These are phyloP conservation scores for Penicillium rolfsii DNA, from an alignment of 2,329 filamentous ascomycete species.

Conservation along the genomic window DNA sequence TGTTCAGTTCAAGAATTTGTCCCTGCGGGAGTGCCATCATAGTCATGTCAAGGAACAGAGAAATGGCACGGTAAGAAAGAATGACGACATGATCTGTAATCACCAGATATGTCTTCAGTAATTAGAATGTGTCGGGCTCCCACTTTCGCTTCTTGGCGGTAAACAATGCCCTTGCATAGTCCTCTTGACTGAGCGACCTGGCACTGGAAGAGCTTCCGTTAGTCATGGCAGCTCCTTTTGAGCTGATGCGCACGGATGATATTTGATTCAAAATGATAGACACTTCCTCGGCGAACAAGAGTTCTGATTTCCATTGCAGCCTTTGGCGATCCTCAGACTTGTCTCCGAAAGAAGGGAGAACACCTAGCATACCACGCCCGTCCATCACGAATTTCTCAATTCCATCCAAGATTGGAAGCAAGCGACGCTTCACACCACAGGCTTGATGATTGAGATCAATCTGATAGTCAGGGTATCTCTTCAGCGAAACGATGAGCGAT, in stretches of 20 bases:
- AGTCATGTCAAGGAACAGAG: background rate
- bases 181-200: slow-evolving; percentile 18
- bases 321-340: background rate
- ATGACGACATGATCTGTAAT: background rate
- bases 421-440: slow-evolving; percentile 47
- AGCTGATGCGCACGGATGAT: slow-evolving; percentile 20
- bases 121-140: slow-evolving; percentile 31
- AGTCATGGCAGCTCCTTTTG: background rate
- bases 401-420: slow-evolving; percentile 44
- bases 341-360: slow-evolving; percentile 25
- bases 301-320: slow-evolving; percentile 5
- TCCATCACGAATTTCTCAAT: slow-evolving; percentile 44
- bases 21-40: slow-evolving; percentile 3
- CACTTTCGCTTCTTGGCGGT: slow-evolving; percentile 42
- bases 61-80: background rate
- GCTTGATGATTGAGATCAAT: slow-evolving; percentile 47
- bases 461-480: slow-evolving; percentile 49
- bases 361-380: slow-evolving; percentile 36
- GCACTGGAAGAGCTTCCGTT: background rate
- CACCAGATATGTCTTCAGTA: slow-evolving; percentile 1
- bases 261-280: slow-evolving; percentile 35
- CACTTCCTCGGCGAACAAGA: slow-evolving; percentile 23
- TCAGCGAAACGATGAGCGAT: slow-evolving; percentile 42
- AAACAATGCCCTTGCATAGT: slow-evolving; percentile 40
- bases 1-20: background rate